Percentiles rank a stretch among this genome's conserved stretches.
These are phyloP conservation scores for Dipodascus albidus DNA, from an alignment of 805 yeast genomes.

Conservation along the genomic window DNA sequence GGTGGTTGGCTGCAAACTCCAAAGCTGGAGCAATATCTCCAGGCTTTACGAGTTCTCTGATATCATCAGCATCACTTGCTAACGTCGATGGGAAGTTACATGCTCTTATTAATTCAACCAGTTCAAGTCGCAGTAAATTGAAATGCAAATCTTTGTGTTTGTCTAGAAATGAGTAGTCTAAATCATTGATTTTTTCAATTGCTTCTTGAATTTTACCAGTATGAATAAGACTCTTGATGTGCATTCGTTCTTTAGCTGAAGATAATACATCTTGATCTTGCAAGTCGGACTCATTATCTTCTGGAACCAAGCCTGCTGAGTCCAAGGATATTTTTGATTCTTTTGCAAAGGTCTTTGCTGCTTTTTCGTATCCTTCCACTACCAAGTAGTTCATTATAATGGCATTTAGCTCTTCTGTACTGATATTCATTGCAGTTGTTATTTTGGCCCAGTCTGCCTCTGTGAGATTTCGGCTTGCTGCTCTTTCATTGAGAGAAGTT, in stretches of 20 bases:
- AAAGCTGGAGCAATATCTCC: conserved; percentile 16
- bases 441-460: conserved; percentile 1
- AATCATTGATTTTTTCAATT: conserved; percentile 42
- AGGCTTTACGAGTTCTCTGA: conserved; percentile 7
- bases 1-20: conserved; percentile 28
- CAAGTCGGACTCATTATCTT: neutral
- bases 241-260: conserved; percentile 41
- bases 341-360: conserved; percentile 49
- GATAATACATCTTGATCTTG: neutral
- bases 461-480: neutral
- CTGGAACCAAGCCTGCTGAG: neutral
- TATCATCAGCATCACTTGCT: conserved; percentile 5
- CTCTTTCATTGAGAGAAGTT: neutral
- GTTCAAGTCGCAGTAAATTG: conserved; percentile 55
- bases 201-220: conserved; percentile 52
- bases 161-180: conserved; percentile 57
- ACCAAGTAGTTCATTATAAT: conserved; percentile 64
- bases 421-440: conserved; percentile 1
- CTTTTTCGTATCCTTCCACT: conserved; percentile 63
- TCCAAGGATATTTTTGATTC: conserved; percentile 41
- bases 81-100: conserved; percentile 28
- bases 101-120: conserved; percentile 70
- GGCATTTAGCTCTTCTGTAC: conserved; percentile 28
- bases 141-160: conserved; percentile 56
- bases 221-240: conserved; percentile 41